Conservation (phyloP, 192 early-diverging fungal species). For the Dissophora globulifera region DNA sequence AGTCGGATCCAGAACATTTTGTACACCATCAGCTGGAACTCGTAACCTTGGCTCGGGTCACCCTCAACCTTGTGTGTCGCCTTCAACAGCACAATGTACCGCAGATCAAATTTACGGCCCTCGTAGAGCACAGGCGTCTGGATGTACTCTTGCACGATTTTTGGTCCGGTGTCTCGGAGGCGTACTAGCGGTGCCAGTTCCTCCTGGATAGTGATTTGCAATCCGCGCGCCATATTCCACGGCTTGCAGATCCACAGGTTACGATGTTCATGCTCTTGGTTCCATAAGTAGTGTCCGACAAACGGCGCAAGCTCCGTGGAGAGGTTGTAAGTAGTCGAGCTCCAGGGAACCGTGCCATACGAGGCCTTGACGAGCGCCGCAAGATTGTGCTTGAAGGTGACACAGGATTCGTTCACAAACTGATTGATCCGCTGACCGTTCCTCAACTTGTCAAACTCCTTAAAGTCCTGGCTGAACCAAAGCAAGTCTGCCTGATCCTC, state of each 20-base stretch:
- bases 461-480: conserved; percentile 57
- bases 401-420: conserved; percentile 54
- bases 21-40: conserved; percentile 55
- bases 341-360: conserved; percentile 55
- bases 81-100: conserved; percentile 59
- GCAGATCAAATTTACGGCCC: conserved; percentile 61
- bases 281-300: conserved; percentile 58
- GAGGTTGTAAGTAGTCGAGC: conserved; percentile 56
- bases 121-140: conserved; percentile 59
- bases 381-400: conserved; percentile 58
- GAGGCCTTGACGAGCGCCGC: conserved; percentile 53
- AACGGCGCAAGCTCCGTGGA: conserved; percentile 49
- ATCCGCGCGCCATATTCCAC: conserved; percentile 57
- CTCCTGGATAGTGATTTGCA: conserved; percentile 51
- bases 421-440: conserved; percentile 57
- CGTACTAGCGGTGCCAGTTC: conserved; percentile 56
- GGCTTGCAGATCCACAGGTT: conserved; percentile 63
- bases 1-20: conserved; percentile 65
- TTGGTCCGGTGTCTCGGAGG: conserved; percentile 54
- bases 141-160: conserved; percentile 58
- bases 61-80: conserved; percentile 37
- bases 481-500: conserved; percentile 54
- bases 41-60: conserved; percentile 46
- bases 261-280: conserved; percentile 38
- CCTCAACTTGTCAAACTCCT: conserved; percentile 53